A percentile compares a stretch with the other conserved stretches of the same genome.
Conservation (phyloP, 2,329 filamentous ascomycete genomes). For the Pseudogymnoascus destructans region DNA sequence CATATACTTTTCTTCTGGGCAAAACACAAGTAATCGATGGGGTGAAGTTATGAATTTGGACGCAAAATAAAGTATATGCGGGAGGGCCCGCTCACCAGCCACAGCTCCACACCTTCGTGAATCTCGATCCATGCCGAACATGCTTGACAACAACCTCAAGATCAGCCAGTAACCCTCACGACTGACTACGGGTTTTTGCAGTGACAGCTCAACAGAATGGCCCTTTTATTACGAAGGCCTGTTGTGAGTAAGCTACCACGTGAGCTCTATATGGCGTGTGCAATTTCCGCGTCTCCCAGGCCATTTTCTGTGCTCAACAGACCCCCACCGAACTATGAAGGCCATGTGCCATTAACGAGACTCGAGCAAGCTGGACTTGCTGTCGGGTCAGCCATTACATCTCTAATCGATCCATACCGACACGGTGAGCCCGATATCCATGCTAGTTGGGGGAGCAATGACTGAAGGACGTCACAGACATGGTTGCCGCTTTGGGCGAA, state of each 20-base stretch:
- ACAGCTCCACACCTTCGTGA: conserved; percentile 3
- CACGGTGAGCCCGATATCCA: conserved; percentile 36
- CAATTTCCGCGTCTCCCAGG: conserved; percentile 23
- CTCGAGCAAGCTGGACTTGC: conserved; percentile 64
- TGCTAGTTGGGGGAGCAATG: conserved; percentile 8
- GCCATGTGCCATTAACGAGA: conserved; percentile 76
- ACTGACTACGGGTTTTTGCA: neutral
- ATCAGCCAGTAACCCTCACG: neutral
- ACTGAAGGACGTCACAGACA: conserved; percentile 42
- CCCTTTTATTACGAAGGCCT: conserved; percentile 17
- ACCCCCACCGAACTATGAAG: conserved; percentile 75
- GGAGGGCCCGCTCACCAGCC: conserved; percentile 6
- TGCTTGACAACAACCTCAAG: neutral
- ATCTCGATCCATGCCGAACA: conserved; percentile 4
- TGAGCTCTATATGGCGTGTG: conserved; percentile 20
- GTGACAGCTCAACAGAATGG: conserved; percentile 15
- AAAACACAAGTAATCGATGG: neutral
- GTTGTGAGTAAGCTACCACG: conserved; percentile 16
- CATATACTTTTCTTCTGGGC: neutral
- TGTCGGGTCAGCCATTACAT: conserved; percentile 48
- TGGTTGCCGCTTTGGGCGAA: conserved; percentile 90
- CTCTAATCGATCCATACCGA: conserved; percentile 55
- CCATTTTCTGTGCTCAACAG: conserved; percentile 74
- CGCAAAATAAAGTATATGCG: conserved; percentile 7
- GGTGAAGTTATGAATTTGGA: neutral